phyloP scores from a whole-genome alignment of 2,329 filamentous ascomycete genomes.

The Penicillium sp. region DNA sequence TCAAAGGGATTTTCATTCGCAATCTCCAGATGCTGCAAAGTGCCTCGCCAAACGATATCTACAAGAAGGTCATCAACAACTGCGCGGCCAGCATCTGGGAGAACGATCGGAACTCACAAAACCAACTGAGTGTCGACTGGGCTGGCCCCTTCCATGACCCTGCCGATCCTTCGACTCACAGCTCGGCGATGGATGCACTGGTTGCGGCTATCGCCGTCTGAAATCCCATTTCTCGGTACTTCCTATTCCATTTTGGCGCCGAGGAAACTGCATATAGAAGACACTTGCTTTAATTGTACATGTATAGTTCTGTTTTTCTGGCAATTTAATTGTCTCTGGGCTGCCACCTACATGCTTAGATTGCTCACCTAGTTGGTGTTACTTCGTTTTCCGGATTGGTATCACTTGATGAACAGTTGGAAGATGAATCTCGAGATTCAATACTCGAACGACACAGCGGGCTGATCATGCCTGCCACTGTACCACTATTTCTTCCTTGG shows the following conservation, averaged over 20 bases:
- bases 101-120: constrained; percentile 52
- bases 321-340: no score
- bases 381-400: no score
- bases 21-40: constrained; percentile 60
- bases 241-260: neutral
- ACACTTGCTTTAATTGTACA: no score
- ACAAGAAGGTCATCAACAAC: constrained; percentile 54
- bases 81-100: constrained; percentile 67
- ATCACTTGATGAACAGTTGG: no score
- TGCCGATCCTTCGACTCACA: constrained; percentile 59
- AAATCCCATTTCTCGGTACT: neutral
- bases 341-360: no score
- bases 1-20: constrained; percentile 69
- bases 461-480: constrained; percentile 13
- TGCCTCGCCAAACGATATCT: constrained; percentile 50
- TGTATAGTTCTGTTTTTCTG: no score
- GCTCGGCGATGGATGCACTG: constrained; percentile 63
- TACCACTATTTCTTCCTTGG: constrained; percentile 12
- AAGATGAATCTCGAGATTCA: constrained; percentile 26
- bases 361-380: no score
- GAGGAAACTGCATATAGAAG: no score
- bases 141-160: constrained; percentile 55
- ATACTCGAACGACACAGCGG: constrained; percentile 21
- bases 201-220: constrained; percentile 53
- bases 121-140: constrained; percentile 63